These are phyloP conservation scores for Saccharomycopsis fermentans DNA, from an alignment of 805 yeast genomes.

Conservation along the genomic window DNA sequence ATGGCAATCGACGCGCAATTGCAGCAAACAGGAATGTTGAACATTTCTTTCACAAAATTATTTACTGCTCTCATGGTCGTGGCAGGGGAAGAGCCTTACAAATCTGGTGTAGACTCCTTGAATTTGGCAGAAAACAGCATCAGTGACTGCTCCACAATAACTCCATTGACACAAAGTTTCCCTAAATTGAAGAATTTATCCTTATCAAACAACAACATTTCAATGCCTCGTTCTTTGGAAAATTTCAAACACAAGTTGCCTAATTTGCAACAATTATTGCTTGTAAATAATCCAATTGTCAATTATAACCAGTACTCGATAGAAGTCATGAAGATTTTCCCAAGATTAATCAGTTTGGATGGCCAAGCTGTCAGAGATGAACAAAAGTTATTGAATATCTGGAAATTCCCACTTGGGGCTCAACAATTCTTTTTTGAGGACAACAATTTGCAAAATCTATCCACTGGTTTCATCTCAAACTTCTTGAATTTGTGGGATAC, in stretches of 20 bases:
- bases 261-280: slow-evolving; percentile 62
- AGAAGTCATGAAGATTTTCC: slow-evolving; percentile 65
- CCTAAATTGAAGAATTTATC: slow-evolving; percentile 75
- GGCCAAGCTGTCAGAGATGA: slow-evolving; percentile 74
- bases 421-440: slow-evolving; percentile 77
- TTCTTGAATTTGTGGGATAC: slow-evolving; percentile 81
- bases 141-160: slow-evolving; percentile 33
- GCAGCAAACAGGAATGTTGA: slow-evolving; percentile 52
- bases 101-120: slow-evolving; percentile 48
- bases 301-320: slow-evolving; percentile 37
- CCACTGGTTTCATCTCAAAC: slow-evolving; percentile 70
- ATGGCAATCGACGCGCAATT: slow-evolving; percentile 58
- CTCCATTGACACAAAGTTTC: slow-evolving; percentile 52
- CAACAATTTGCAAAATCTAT: slow-evolving; percentile 52
- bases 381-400: slow-evolving; percentile 39
- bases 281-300: slow-evolving; percentile 66
- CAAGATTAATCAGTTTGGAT: slow-evolving; percentile 70
- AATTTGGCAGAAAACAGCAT: slow-evolving; percentile 60
- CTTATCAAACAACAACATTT: slow-evolving; percentile 62
- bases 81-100: slow-evolving; percentile 43
- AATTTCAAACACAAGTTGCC: slow-evolving; percentile 70
- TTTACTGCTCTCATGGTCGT: slow-evolving; percentile 84
- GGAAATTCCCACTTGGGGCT: slow-evolving; percentile 43
- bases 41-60: slow-evolving; percentile 58
- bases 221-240: slow-evolving; percentile 51